Conservation (phyloP, 2,329 filamentous ascomycete species). For the Talaromyces verruculosus region DNA sequence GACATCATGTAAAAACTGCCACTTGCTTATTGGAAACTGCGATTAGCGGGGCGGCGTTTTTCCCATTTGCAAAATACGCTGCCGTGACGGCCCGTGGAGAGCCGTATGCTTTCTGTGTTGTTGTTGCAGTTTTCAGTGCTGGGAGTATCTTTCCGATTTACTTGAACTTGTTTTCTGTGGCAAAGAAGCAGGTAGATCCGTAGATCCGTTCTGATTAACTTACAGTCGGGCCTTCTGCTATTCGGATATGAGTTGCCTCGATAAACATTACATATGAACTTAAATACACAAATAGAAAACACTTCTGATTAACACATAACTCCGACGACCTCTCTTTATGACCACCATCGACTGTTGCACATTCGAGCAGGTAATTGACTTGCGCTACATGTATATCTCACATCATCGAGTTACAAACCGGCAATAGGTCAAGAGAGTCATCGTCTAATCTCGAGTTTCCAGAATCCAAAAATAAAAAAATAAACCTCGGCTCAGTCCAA, state of each 20-base stretch:
- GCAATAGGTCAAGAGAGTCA: not conserved
- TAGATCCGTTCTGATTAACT: not conserved
- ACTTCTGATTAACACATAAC: not conserved
- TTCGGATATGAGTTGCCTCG: not conserved
- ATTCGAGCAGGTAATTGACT: not conserved
- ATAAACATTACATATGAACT: not conserved
- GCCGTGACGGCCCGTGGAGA: not conserved
- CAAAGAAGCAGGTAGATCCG: not conserved
- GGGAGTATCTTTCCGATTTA: not conserved
- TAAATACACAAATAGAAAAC: not conserved
- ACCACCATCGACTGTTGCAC: not conserved
- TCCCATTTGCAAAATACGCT: not conserved
- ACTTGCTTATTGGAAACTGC: constrained; percentile 54
- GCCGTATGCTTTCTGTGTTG: not conserved
- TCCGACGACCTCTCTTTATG: not conserved
- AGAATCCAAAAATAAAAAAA: not conserved
- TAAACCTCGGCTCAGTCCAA: not conserved
- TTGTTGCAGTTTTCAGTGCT: not conserved
- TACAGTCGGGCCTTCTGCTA: not conserved
- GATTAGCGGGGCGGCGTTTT: constrained; percentile 44
- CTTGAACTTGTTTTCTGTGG: not conserved
- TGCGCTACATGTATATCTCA: not conserved
- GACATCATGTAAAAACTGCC: constrained; percentile 39
- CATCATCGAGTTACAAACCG: not conserved
- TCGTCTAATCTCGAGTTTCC: not conserved